phyloP scores from a whole-genome alignment of 1,284 basidiomycete genomes.

The Meira miltonrushii region DNA sequence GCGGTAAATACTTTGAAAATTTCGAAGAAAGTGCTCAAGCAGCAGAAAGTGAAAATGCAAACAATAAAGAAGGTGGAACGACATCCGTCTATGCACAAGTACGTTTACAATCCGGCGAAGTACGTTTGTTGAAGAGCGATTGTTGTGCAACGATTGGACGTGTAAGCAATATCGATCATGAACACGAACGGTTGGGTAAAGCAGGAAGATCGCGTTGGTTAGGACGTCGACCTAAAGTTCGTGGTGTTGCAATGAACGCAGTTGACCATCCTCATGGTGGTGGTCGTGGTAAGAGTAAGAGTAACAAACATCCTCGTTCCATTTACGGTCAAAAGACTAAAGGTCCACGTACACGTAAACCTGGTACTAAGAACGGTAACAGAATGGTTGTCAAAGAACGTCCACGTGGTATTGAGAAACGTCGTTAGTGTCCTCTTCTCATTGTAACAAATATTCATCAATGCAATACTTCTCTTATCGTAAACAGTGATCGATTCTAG shows the following conservation, averaged over 20 bases:
- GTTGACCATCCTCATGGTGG: constrained; percentile 92
- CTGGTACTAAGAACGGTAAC: constrained; percentile 78
- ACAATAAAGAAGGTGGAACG: not conserved
- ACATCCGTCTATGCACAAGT: constrained; percentile 66
- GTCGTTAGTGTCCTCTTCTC: constrained; percentile 9
- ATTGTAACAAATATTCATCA: too few relatives aligned
- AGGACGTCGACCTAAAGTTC: constrained; percentile 76
- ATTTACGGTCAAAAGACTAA: constrained; percentile 88
- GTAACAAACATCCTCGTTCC: constrained; percentile 61
- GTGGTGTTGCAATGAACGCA: constrained; percentile 93
- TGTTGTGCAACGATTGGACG: constrained; percentile 85
- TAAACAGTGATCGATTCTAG: too few relatives aligned
- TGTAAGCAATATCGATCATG: constrained; percentile 88
- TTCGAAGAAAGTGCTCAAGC: not conserved
- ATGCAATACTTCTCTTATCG: too few relatives aligned
- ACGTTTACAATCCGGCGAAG: constrained; percentile 84
- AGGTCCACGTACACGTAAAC: constrained; percentile 85
- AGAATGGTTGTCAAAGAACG: constrained; percentile 86
- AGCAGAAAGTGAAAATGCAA: constrained; percentile 5
- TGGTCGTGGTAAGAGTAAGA: constrained; percentile 95
- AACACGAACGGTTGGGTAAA: constrained; percentile 78
- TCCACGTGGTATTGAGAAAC: constrained; percentile 75
- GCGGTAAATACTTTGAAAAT: not conserved
- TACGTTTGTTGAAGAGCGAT: constrained; percentile 74
- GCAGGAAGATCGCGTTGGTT: constrained; percentile 86